Conservation (phyloP, 164 flowering plant species). For the Vitis amurensis region DNA sequence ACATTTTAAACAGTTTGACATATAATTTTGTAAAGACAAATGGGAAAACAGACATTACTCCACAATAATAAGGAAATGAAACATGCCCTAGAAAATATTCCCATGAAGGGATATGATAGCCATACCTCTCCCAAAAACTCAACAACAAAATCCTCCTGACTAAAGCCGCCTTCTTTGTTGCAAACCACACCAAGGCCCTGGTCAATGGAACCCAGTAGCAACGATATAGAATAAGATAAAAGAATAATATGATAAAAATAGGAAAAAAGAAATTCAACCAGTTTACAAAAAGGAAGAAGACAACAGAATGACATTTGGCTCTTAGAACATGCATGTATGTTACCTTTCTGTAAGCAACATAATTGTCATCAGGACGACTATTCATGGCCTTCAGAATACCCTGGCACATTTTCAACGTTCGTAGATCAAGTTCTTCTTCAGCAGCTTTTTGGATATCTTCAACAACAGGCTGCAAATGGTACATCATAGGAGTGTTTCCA, state of each 20-base stretch:
- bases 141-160: conserved; percentile 94
- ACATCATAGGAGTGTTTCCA: conserved; percentile 88
- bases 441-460: conserved; percentile 71
- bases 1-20: neutral
- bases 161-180: conserved; percentile 86
- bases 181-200: conserved; percentile 99
- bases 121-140: conserved; percentile 98
- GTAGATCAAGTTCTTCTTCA: conserved; percentile 47
- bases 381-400: conserved; percentile 69
- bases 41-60: neutral
- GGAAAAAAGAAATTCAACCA: neutral
- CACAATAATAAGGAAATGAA: neutral
- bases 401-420: conserved; percentile 55
- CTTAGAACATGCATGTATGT: neutral
- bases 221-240: no score
- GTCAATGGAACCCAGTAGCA: conserved; percentile 7
- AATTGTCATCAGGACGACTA: conserved; percentile 84
- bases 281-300: neutral
- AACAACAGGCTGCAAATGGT: conserved; percentile 69
- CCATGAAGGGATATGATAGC: neutral
- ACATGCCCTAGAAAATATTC: neutral
- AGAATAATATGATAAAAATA: conserved; percentile 1
- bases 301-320: neutral
- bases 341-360: conserved; percentile 98
- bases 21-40: neutral